phyloP scores from a whole-genome alignment of 2,329 filamentous ascomycete genomes.

The Cercospora janseana region DNA sequence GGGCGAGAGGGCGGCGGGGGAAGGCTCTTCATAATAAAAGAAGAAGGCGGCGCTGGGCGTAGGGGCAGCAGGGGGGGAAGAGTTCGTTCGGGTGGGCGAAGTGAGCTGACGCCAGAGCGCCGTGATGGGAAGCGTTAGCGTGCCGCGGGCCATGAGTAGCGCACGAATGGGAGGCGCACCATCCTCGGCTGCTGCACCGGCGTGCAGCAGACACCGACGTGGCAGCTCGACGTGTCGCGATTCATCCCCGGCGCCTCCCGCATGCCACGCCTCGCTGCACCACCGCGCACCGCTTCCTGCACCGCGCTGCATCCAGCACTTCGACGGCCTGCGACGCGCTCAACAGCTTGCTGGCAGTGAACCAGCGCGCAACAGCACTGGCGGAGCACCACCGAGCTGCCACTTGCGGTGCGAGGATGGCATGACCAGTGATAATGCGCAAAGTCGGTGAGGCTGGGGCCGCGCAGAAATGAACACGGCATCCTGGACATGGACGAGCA shows the following conservation, averaged over 20 bases:
- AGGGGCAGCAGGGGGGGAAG: slow-evolving; percentile 12
- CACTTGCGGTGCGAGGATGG: background rate
- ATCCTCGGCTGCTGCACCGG: background rate
- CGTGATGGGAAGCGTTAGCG: slow-evolving; percentile 7
- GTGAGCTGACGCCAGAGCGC: slow-evolving; percentile 8
- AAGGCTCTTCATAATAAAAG: slow-evolving; percentile 13
- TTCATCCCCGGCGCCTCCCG: slow-evolving; percentile 11
- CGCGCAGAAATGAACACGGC: background rate
- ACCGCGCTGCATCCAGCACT: background rate
- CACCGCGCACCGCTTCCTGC: background rate
- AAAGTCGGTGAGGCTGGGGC: background rate
- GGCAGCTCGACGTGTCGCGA: slow-evolving; percentile 14
- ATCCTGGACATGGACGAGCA: background rate
- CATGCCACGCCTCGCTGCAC: background rate
- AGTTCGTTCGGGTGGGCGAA: slow-evolving; percentile 11
- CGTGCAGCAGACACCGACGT: slow-evolving; percentile 10
- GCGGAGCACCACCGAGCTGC: too few relatives aligned
- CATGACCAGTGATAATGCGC: background rate
- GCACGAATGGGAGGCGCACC: slow-evolving; percentile 1
- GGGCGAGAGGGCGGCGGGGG: slow-evolving; percentile 7
- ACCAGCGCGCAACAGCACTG: too few relatives aligned
- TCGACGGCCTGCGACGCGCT: too few relatives aligned
- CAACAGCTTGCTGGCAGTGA: background rate
- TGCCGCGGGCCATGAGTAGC: slow-evolving; percentile 10
- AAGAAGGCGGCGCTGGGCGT: slow-evolving; percentile 11